Conservation (phyloP, 305 asterid species). For the Caryopteris hybrid region DNA sequence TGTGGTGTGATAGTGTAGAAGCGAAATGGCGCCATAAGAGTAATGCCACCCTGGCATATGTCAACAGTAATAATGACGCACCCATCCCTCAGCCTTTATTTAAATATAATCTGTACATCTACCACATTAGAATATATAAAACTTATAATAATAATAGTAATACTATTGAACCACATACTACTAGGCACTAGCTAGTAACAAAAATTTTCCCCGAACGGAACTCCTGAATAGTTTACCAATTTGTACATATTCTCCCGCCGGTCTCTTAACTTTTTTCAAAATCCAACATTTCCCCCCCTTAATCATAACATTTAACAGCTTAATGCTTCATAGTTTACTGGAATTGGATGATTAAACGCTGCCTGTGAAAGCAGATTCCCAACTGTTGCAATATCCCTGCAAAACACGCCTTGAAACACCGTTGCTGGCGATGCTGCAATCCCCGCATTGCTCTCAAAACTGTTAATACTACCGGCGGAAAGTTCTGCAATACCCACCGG, state of each 20-base stretch:
- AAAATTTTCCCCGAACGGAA: slow-evolving; percentile 20
- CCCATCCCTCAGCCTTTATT: slow-evolving; percentile 19
- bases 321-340: slow-evolving; percentile 71
- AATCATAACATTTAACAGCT: slow-evolving; percentile 53
- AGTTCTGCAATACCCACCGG: not conserved
- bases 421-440: too few species aligned
- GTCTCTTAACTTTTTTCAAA: slow-evolving; percentile 15
- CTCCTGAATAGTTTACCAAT: slow-evolving; percentile 1
- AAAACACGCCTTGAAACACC: slow-evolving; percentile 72
- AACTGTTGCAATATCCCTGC: slow-evolving; percentile 74
- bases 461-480: too few species aligned
- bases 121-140: slow-evolving; percentile 16
- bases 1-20: too few species aligned
- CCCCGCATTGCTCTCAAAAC: too few species aligned
- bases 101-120: slow-evolving; percentile 13
- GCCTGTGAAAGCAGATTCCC: slow-evolving; percentile 68
- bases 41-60: not conserved
- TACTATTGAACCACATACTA: not conserved
- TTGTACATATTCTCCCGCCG: slow-evolving; percentile 24
- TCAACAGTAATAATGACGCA: not conserved
- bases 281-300: not conserved
- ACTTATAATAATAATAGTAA: not conserved
- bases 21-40: not conserved
- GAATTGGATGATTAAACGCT: slow-evolving; percentile 59
- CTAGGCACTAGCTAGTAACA: slow-evolving; percentile 4